Evolutionary conservation across 1,139 yeast genomes (phyloP).

Genomic region (Arxiozyma slooffiae): DNA sequence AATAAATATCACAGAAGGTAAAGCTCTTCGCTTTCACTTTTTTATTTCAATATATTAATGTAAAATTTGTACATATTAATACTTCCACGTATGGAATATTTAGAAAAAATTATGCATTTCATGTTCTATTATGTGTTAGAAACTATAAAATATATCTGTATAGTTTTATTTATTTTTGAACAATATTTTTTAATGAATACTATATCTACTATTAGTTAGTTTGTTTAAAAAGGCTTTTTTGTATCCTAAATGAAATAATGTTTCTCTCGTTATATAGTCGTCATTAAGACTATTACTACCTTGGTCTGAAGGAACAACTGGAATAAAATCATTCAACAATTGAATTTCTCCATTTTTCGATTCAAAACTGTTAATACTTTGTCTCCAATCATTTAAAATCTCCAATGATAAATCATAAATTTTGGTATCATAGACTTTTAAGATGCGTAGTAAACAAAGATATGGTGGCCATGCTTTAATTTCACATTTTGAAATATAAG

Average conservation of each 20-base stretch:
- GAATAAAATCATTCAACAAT: constrained; percentile 9
- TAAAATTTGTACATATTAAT: neutral
- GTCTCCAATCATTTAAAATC: constrained; percentile 11
- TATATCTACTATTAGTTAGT: neutral
- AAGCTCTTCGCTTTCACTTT: no score
- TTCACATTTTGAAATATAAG: constrained; percentile 12
- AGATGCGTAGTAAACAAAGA: no score
- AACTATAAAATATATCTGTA: no score
- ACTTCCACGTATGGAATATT: neutral
- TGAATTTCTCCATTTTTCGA: constrained; percentile 7
- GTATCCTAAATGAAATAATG: constrained; percentile 11
- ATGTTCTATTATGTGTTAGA: neutral
- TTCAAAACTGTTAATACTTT: constrained; percentile 12
- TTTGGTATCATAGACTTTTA: neutral
- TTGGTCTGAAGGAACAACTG: constrained; percentile 11
- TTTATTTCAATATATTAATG: neutral
- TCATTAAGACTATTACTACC: constrained; percentile 6
- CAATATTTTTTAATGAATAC: neutral
- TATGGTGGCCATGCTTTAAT: constrained; percentile 24
- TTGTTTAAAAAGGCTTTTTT: constrained; percentile 11
- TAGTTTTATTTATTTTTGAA: no score
- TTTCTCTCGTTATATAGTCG: no score
- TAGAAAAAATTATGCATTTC: neutral
- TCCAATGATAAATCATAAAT: neutral
- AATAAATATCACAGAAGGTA: neutral